Evolutionary conservation across 495 filamentous ascomycete genomes (phyloP), one percentile per base, ranked within the genome.

Genomic region (Xylaria acuta): DNA sequence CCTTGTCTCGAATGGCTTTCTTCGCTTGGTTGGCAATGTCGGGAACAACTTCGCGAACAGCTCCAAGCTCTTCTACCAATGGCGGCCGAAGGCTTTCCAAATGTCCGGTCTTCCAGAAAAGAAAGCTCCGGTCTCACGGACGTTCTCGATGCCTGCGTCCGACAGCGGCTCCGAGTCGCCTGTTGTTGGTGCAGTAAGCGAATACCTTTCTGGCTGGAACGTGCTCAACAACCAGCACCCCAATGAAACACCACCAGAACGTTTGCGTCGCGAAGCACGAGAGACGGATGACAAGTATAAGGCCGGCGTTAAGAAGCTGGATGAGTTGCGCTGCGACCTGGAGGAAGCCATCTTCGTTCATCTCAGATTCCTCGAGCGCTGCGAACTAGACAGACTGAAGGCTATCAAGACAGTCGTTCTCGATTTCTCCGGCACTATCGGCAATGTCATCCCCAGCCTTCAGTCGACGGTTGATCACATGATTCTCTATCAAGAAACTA

Each of bases 401-500:
- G 96, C 96, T 27, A 97, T 98, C 84, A 98, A 98, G 85, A 92
- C 96, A 30, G 96, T 99, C 27, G 91, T 99, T 66, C 88, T 99
- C 41, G 96, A 99, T 82, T 98, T 98, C 82, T 97, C 97, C 27
- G 97, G 96, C 20, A 94, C 96, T 34, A 93, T 99, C 81, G 96
- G 95, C 86, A 98, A 99, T 75, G 95, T 98, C 75, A 98, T 99
- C 75, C 97, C 96, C 20, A 96, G 92, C 75, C 83, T 99, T 62
- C 97, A 98, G 78, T 93, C 95, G 71, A 93, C 93, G 1, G 94
- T 98, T 20, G 97, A 98, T 81, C 92, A 95, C 76, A 98, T 99
- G 96, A 94, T 98, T 91, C 86, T 98, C 32, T 98, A 97, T 80
- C 97, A 99, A 83, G 96, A 99, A 85, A 98, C 96, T 3, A 92